Evolutionary conservation across 106 monocot genomes (phyloP), one percentile per base, ranked within the genome.

Genomic region (Agapanthus africanus): DNA sequence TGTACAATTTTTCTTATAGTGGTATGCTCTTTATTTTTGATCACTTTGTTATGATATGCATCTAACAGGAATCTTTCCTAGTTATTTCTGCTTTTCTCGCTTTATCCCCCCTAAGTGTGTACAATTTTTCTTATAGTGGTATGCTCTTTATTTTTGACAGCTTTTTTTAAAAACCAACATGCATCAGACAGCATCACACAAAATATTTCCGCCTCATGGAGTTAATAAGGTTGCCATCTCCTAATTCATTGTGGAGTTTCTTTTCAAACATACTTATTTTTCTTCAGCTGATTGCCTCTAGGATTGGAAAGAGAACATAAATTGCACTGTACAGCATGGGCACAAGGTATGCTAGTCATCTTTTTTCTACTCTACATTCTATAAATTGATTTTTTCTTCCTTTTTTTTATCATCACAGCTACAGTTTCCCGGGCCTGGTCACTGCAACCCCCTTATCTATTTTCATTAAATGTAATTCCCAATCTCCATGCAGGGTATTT

Each of bases 251-350:
- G 26, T 56, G 49, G 18, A 19, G 4, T 49, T 21, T 40, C 11
- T 46, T 39, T 25, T 59, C 26, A 22, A 19, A 7, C 32, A 6
- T 47, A 36, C 61, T 76, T 16, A 63, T 52, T 8, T 13, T 34
- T 37, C 22, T 31, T 77, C 26, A 61, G 10, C 13, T 69, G 49
- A 36, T 39, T 61, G 37, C 41, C 64, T 47, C 32, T 62, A 77
- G 76, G 70, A 35, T 38, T 70, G 21, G 37, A 77, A 77, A 63
- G 70, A 70, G 51, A 76, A 76, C 25, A 9, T 70, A 38, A 37
- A 44, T 33, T 28, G 41, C 36, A 61, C 47, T 40, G 26, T 38
- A 40, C 69, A 50, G 63, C 63, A 64, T 63, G 51, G 37, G 11
- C 39, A 69, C 26, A 77, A 63, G 63, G 77, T 77, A 62, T 63